These are phyloP conservation scores for Ramaria sp. DNA, from an alignment of 768 basidiomycete species.

Conservation along the genomic window DNA sequence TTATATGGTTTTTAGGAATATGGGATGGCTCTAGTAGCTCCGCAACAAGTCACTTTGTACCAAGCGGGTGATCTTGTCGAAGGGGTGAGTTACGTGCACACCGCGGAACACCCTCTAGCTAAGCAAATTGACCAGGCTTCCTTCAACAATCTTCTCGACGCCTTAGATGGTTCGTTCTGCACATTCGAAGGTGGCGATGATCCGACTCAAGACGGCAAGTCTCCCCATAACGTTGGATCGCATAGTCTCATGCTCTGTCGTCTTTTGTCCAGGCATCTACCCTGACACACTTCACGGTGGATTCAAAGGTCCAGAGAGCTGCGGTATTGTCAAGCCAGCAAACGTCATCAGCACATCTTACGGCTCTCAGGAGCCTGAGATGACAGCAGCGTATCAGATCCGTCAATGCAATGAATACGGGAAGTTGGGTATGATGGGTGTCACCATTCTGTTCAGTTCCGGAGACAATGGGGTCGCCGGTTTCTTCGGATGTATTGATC, in stretches of 20 bases:
- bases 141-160: conserved; percentile 27
- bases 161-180: conserved; percentile 24
- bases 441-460: conserved; percentile 33
- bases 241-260: not conserved
- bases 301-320: conserved; percentile 10
- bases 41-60: conserved; percentile 22
- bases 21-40: conserved; percentile 22
- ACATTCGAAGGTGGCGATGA: conserved; percentile 27
- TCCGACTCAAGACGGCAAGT: conserved; percentile 17
- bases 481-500: conserved; percentile 21
- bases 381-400: conserved; percentile 15
- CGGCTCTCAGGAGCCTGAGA: conserved; percentile 15
- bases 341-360: conserved; percentile 17
- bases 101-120: not conserved
- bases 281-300: conserved; percentile 3
- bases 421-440: conserved; percentile 39
- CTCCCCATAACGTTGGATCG: not conserved
- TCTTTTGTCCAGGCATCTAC: conserved; percentile 5
- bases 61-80: conserved; percentile 21
- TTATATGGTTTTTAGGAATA: conserved; percentile 18
- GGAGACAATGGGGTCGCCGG: conserved; percentile 38
- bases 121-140: conserved; percentile 13
- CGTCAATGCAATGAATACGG: conserved; percentile 39
- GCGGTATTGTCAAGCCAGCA: conserved; percentile 13
- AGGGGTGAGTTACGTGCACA: conserved; percentile 14